Percentiles rank a stretch among this genome's conserved stretches.
Evolutionary conservation across 441 rosid genomes (phyloP).

Genomic region (Erysimum cheiri): DNA sequence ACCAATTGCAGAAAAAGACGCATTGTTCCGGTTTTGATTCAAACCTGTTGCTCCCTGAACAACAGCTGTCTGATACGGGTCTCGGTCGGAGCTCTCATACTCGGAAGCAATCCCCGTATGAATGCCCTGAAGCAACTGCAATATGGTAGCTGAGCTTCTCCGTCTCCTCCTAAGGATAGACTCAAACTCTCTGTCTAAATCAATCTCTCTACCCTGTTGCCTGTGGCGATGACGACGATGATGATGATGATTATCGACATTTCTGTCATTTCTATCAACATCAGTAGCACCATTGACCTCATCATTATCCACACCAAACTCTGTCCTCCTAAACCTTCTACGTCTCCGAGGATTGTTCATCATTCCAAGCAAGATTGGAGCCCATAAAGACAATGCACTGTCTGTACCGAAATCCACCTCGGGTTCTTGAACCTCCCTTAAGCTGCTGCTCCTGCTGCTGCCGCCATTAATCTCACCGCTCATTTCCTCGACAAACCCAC

Average conservation of each 20-base stretch:
- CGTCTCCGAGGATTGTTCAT: slow-evolving; percentile 64
- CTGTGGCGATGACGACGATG: slow-evolving; percentile 31
- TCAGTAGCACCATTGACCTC: slow-evolving; percentile 45
- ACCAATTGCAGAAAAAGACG: slow-evolving; percentile 57
- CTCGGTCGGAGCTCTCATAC: slow-evolving; percentile 52
- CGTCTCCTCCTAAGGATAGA: slow-evolving; percentile 68
- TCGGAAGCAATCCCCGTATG: slow-evolving; percentile 71
- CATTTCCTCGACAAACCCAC: slow-evolving; percentile 78
- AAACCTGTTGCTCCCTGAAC: slow-evolving; percentile 54
- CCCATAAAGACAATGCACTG: slow-evolving; percentile 81
- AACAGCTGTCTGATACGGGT: slow-evolving; percentile 60
- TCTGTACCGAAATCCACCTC: slow-evolving; percentile 71
- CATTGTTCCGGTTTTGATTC: slow-evolving; percentile 46
- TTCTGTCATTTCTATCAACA: slow-evolving; percentile 38
- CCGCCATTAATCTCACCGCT: slow-evolving; percentile 40
- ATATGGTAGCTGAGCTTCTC: slow-evolving; percentile 68
- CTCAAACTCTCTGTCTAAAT: slow-evolving; percentile 65
- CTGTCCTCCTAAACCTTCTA: slow-evolving; percentile 61
- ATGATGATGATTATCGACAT: slow-evolving; percentile 13
- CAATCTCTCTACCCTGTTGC: slow-evolving; percentile 52
- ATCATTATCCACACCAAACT: slow-evolving; percentile 56
- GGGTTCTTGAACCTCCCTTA: slow-evolving; percentile 51
- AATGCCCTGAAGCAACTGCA: slow-evolving; percentile 75
- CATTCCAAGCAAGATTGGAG: slow-evolving; percentile 82
- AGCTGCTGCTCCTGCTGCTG: slow-evolving; percentile 24